Base-by-base conservation (phyloP, 371 early-diverging fungal genomes). In the Syncephalastrum sp. region DNA sequence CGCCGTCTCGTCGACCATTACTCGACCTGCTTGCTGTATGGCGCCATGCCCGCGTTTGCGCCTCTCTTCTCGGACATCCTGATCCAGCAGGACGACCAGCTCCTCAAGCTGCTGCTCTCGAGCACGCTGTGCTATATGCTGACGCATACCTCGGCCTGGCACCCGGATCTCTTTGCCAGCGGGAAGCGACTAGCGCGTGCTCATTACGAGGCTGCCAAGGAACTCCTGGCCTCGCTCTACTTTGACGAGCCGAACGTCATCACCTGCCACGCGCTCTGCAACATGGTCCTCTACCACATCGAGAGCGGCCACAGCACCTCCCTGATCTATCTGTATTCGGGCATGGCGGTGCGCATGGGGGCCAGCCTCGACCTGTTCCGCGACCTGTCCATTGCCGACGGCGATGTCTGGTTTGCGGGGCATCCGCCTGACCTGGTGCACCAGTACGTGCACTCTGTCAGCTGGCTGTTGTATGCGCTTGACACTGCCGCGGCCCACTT, bases 321-420 rank as follows among this genome's bases (percentile, higher is more conserved):
- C 0, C 64, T 74, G 3, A 64, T 72, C 16, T 77, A 74, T 33
- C 57, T 77, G 15, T 74, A 77, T 47, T 69, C 72, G 1, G 78
- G 78, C 8, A 77, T 77, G 74, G 78, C 78, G 0, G 70, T 70
- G 0, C 65, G 74, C 5, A 69, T 77, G 70, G 78, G 72, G 0
- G 56, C 65, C 15, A 63, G 70, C 42, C 61, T 77, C 7, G 63
- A 70, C n/a, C 24, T 47, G 25, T 25, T 44, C n/a, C 57, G 68
- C 7, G 72, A 72, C 43, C 29, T 29, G 7, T 29, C 29, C 7
- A 29, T 29, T 29, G 29, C 29, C 29, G 73, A 72, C 38, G 62
- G 62, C 3, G 25, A 69, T 29, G 67, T 57, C 5, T 12, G 42
- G 1, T 63, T 65, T 17, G 65, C 57, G 0, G 52, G 62, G 16